Conservation (phyloP, 2,329 filamentous ascomycete species). For the Xenoacremonium recifei region DNA sequence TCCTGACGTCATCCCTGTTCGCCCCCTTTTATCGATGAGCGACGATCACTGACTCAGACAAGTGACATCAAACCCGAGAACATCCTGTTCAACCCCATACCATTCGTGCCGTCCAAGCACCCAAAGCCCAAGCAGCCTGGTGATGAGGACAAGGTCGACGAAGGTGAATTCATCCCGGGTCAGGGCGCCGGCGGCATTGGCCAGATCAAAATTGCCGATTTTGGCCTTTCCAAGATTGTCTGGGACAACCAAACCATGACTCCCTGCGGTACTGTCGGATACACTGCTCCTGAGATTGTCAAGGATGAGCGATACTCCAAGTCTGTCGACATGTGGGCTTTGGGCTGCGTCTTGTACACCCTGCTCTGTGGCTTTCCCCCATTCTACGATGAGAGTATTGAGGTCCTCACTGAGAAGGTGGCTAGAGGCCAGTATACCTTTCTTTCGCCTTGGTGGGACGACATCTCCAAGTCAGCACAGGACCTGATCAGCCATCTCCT, state of each 20-base stretch:
- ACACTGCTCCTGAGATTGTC: conserved; percentile 97
- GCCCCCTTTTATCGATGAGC: too few relatives aligned
- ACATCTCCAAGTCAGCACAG: conserved; percentile 92
- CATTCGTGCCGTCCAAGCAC: conserved; percentile 74
- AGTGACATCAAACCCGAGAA: conserved; percentile 99
- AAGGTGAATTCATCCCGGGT: conserved; percentile 86
- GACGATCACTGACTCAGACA: conserved; percentile 21
- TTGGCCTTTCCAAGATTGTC: conserved; percentile 94
- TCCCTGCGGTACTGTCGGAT: conserved; percentile 96
- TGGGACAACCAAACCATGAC: conserved; percentile 99
- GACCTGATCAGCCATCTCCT: conserved; percentile 91
- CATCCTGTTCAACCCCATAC: conserved; percentile 84
- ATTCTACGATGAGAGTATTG: conserved; percentile 98
- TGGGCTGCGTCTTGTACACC: conserved; percentile 96
- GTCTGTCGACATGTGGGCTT: conserved; percentile 98
- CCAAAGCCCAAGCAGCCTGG: conserved; percentile 81
- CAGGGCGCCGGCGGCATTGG: conserved; percentile 88
- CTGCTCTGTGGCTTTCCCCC: conserved; percentile 96
- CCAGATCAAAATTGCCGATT: conserved; percentile 95
- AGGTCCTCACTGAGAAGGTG: conserved; percentile 95
- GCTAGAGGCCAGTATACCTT: conserved; percentile 97
- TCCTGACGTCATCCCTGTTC: conserved; percentile 28
- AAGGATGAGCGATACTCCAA: conserved; percentile 99
- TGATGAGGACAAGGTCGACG: conserved; percentile 95
- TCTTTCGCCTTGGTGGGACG: conserved; percentile 98